Percentiles rank a stretch among this genome's conserved stretches.
These are phyloP conservation scores for Spiraea crenata DNA, from an alignment of 331 rosid species.

Conservation along the genomic window DNA sequence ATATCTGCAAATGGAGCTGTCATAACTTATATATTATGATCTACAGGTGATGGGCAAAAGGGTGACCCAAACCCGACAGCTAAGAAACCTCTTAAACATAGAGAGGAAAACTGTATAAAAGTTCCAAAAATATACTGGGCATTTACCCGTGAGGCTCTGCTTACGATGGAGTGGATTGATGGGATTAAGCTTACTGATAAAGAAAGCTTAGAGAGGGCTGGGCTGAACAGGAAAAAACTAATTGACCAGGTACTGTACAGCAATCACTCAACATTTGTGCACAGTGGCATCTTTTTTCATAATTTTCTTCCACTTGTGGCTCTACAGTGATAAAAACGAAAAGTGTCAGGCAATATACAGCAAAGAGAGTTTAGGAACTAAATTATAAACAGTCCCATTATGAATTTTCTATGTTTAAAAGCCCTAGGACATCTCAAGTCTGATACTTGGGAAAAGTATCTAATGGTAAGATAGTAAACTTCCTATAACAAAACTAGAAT, in stretches of 20 bases:
- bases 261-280: conserved; percentile 19
- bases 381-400: neutral
- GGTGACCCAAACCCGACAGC: conserved; percentile 30
- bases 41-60: conserved; percentile 42
- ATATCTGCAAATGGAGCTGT: neutral
- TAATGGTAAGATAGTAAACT: too few species aligned
- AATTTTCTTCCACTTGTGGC: neutral
- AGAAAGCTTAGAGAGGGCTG: conserved; percentile 54
- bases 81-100: conserved; percentile 23
- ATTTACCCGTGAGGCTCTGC: conserved; percentile 61
- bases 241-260: conserved; percentile 70
- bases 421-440: neutral
- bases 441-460: neutral
- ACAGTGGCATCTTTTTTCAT: conserved; percentile 16
- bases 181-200: conserved; percentile 97
- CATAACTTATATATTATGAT: conserved; percentile 2
- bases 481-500: neutral
- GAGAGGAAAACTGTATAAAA: conserved; percentile 41
- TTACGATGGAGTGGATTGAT: conserved; percentile 98
- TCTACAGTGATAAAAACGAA: neutral
- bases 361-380: neutral
- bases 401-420: neutral
- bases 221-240: conserved; percentile 73
- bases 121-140: conserved; percentile 98
- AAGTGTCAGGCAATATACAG: neutral